Evolutionary conservation across 1,284 basidiomycete species (phyloP).

Genomic region (Inonotus hispidus): DNA sequence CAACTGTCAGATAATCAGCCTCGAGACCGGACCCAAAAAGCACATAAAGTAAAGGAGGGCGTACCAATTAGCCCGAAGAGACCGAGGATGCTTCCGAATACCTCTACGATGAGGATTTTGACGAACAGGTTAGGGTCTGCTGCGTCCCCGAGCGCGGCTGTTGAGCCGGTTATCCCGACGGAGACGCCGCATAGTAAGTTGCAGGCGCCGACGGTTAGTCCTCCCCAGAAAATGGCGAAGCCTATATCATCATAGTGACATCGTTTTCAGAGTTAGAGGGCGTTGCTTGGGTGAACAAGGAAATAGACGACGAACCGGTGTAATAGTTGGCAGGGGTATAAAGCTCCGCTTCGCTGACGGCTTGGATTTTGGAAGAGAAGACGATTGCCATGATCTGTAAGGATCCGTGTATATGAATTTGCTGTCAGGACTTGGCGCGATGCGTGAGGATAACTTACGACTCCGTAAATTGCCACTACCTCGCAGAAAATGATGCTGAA

Average conservation of each 20-base stretch:
- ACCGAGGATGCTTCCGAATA: conserved; percentile 90
- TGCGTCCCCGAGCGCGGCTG: conserved; percentile 88
- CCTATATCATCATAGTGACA: conserved; percentile 38
- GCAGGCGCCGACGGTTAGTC: conserved; percentile 84
- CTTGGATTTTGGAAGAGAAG: conserved; percentile 75
- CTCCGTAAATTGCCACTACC: conserved; percentile 95
- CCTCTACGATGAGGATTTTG: conserved; percentile 92
- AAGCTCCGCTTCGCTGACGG: conserved; percentile 54
- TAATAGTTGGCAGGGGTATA: conserved; percentile 86
- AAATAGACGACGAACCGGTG: conserved; percentile 55
- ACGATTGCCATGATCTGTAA: conserved; percentile 88
- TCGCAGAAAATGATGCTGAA: conserved; percentile 97
- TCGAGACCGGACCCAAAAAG: not conserved
- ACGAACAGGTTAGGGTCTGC: conserved; percentile 91
- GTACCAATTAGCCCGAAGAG: conserved; percentile 87
- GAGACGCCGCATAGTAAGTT: conserved; percentile 92
- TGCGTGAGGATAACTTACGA: conserved; percentile 49
- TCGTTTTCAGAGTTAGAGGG: not conserved
- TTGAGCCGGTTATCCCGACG: conserved; percentile 89
- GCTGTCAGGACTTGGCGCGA: not conserved
- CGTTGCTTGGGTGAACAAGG: not conserved
- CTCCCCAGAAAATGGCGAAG: conserved; percentile 92
- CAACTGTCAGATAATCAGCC: conserved; percentile 41
- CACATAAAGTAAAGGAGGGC: not conserved
- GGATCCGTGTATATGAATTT: no score